Conservation (phyloP, 192 early-diverging fungal species). For the Entomortierella parvispora region DNA sequence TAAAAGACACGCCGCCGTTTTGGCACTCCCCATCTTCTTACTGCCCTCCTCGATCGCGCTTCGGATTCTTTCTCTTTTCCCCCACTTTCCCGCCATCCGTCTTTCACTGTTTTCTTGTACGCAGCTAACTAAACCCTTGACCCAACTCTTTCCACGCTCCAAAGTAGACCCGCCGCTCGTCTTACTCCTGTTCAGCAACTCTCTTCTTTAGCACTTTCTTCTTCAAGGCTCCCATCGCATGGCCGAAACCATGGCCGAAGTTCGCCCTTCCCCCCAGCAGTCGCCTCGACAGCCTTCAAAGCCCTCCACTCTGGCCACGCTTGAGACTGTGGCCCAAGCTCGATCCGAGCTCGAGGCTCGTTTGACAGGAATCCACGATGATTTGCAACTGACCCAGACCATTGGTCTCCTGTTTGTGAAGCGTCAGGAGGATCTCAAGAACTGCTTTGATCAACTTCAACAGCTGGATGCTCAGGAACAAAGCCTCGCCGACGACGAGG, state of each 20-base stretch:
- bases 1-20: too few species aligned
- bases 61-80: too few species aligned
- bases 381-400: conserved; percentile 44
- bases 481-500: not conserved
- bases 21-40: too few species aligned
- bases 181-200: too few species aligned
- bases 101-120: too few species aligned
- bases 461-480: conserved; percentile 20
- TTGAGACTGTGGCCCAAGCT: conserved; percentile 38
- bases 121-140: too few species aligned
- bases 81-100: too few species aligned
- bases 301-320: conserved; percentile 21
- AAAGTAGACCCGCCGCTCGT: too few species aligned
- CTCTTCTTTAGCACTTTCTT: too few species aligned
- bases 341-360: conserved; percentile 38
- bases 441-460: conserved; percentile 37
- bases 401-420: conserved; percentile 48
- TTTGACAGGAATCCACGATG: conserved; percentile 26
- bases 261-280: not conserved
- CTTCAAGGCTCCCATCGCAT: too few species aligned
- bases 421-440: conserved; percentile 37
- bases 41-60: too few species aligned
- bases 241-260: not conserved
- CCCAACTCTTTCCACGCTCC: too few species aligned
- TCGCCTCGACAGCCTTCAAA: conserved; percentile 3